phyloP scores from a whole-genome alignment of 1,284 basidiomycete genomes.

The Ganoderma meredithae region DNA sequence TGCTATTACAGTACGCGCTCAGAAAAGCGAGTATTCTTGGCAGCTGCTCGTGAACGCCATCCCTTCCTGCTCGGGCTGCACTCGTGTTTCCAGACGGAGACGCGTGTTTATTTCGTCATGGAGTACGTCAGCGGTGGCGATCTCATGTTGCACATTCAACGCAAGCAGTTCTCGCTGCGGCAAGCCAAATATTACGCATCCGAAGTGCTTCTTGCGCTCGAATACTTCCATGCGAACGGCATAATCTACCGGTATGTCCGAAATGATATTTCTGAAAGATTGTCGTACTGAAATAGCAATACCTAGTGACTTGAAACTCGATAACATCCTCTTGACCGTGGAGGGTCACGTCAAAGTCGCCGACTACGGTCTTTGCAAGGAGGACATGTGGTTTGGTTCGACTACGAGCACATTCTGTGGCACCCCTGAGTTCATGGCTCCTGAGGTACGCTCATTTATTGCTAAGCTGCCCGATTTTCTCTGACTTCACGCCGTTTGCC shows the following conservation, averaged over 20 bases:
- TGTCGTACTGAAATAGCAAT: neutral
- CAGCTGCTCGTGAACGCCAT: conserved; percentile 95
- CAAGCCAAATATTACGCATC: conserved; percentile 98
- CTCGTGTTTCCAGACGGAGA: conserved; percentile 99
- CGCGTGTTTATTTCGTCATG: conserved; percentile 90
- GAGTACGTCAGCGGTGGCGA: conserved; percentile 83
- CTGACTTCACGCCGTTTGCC: neutral
- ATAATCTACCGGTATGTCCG: conserved; percentile 85
- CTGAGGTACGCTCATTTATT: conserved; percentile 72
- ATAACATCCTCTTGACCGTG: conserved; percentile 96
- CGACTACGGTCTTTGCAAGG: conserved; percentile 99
- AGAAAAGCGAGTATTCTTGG: conserved; percentile 97
- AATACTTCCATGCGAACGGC: conserved; percentile 98
- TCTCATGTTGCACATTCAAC: conserved; percentile 85
- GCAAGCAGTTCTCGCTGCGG: conserved; percentile 81
- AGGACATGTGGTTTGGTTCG: conserved; percentile 97
- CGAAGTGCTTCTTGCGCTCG: conserved; percentile 96
- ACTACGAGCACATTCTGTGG: conserved; percentile 99
- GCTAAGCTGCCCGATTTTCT: neutral
- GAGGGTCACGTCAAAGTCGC: conserved; percentile 99
- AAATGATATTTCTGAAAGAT: neutral
- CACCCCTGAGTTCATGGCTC: conserved; percentile 99
- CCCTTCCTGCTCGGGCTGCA: conserved; percentile 97
- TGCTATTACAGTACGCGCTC: conserved; percentile 87
- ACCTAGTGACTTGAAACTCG: conserved; percentile 92